phyloP scores from a whole-genome alignment of 1,284 basidiomycete genomes.

The Puccinia brachypodii region DNA sequence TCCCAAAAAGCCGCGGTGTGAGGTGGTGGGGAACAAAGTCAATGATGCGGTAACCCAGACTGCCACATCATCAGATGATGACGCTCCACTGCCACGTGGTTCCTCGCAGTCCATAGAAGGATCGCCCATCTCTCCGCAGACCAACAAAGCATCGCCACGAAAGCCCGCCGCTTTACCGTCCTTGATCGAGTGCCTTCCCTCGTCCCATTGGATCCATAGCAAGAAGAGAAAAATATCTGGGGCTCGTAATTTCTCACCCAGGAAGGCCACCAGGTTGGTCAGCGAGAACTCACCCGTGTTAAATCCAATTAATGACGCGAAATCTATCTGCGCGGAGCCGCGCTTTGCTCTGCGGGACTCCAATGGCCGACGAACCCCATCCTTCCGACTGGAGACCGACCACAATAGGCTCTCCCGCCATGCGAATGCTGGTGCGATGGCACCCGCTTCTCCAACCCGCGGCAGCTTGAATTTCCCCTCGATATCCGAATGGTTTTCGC shows the following conservation, averaged over 20 bases:
- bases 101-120: background rate
- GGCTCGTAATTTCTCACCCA: background rate
- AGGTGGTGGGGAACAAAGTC: background rate
- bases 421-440: background rate
- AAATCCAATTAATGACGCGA: background rate
- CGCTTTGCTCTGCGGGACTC: background rate
- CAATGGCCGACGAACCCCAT: constrained; percentile 14
- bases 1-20: background rate
- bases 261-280: constrained; percentile 1
- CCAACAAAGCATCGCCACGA: background rate
- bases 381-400: background rate
- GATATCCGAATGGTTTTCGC: constrained; percentile 35
- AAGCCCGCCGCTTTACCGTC: background rate
- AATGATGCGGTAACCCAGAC: too few species aligned
- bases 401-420: background rate
- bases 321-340: background rate
- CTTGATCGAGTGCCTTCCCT: background rate
- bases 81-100: background rate
- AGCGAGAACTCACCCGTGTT: background rate
- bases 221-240: background rate
- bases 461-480: background rate
- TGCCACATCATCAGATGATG: background rate
- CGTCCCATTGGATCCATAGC: background rate
- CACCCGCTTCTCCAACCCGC: background rate
- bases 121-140: background rate